Percentiles rank a stretch among this genome's conserved stretches.
These are phyloP conservation scores for Combretum micranthum DNA, from an alignment of 345 rosid genomes.

Conservation along the genomic window DNA sequence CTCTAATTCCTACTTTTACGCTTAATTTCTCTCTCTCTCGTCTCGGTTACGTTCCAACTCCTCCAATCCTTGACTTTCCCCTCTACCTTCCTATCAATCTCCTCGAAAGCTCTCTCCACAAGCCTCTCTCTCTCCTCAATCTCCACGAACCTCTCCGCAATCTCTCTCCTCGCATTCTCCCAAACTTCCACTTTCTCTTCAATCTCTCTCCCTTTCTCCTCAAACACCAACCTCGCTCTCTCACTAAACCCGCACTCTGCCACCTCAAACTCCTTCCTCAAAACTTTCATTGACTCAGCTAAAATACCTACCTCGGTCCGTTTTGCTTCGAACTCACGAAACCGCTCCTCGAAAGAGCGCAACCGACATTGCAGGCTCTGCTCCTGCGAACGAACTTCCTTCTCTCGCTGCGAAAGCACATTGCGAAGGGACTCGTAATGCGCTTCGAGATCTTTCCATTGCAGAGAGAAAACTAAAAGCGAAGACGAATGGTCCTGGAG, in stretches of 20 bases:
- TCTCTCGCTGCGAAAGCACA: constrained; percentile 18
- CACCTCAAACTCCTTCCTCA: constrained; percentile 16
- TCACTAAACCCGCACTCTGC: constrained; percentile 19
- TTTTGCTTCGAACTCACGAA: constrained; percentile 11
- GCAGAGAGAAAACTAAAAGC: constrained; percentile 26
- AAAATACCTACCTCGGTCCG: constrained; percentile 7
- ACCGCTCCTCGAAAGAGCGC: constrained; percentile 6
- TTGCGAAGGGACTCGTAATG: constrained; percentile 19
- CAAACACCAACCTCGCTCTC: constrained; percentile 2
- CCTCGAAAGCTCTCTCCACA: constrained; percentile 9
- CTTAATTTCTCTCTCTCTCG: constrained; percentile 17
- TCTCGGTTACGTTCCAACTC: constrained; percentile 1
- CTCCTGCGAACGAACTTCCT: constrained; percentile 19
- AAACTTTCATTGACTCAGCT: constrained; percentile 4
- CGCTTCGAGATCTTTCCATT: constrained; percentile 39
- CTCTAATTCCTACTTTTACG: too few relatives aligned
- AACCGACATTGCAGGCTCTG: not conserved
- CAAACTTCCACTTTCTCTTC: constrained; percentile 7
- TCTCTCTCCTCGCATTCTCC: not conserved
- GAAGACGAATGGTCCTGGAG: constrained; percentile 36
- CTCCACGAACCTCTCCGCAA: constrained; percentile 1
- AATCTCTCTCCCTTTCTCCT: constrained; percentile 7
- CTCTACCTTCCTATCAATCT: constrained; percentile 4
- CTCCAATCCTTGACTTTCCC: not conserved
- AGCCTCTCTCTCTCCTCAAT: constrained; percentile 12